phyloP scores from a whole-genome alignment of 139 green algal species.

The Spirogloea muscicola region DNA sequence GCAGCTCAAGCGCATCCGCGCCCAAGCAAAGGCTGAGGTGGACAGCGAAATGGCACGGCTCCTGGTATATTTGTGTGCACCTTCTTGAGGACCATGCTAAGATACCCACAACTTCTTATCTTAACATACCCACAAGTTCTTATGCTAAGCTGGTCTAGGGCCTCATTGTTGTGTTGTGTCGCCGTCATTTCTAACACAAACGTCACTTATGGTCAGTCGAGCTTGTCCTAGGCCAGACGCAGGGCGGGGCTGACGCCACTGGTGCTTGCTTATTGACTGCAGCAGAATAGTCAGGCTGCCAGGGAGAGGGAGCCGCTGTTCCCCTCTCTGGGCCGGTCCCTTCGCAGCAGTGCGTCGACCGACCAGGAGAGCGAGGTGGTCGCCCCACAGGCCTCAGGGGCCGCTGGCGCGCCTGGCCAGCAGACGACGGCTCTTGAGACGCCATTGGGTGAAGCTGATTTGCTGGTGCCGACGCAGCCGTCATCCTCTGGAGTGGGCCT shows the following conservation, averaged over 20 bases:
- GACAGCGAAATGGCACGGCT: background rate
- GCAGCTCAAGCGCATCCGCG: conserved; percentile 11
- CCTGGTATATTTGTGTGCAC: background rate
- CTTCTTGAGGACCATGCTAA: background rate
- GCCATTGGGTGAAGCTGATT: background rate
- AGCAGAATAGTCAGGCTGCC: no score
- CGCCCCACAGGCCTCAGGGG: background rate
- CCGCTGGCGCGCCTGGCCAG: background rate
- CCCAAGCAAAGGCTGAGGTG: conserved; percentile 13
- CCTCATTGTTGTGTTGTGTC: background rate
- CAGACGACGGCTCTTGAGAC: background rate
- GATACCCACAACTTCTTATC: background rate
- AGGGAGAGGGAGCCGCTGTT: no score
- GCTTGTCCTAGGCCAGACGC: no score
- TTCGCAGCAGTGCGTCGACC: no score
- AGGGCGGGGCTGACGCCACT: no score
- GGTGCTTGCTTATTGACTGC: no score
- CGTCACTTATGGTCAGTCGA: no score
- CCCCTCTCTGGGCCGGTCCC: no score
- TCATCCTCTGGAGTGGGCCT: background rate
- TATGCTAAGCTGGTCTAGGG: background rate
- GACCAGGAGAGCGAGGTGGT: background rate
- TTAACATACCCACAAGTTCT: background rate
- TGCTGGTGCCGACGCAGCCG: background rate
- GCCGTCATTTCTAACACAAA: no score